Evolutionary conservation across 805 yeast genomes (phyloP).

Genomic region (Soucietia sequanensis): DNA sequence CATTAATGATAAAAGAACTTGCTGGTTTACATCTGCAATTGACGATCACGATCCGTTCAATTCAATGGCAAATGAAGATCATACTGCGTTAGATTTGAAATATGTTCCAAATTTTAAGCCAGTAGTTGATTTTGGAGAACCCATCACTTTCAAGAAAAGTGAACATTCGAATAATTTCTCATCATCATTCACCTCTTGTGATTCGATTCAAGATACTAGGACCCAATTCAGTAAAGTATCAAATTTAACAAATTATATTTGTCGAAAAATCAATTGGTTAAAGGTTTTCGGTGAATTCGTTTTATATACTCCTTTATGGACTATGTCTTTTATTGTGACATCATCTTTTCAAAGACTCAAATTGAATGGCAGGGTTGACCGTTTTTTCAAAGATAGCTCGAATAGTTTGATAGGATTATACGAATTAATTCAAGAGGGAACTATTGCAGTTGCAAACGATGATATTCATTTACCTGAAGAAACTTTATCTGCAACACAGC

Average conservation of each 20-base stretch:
- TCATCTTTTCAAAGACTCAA: conserved; percentile 37
- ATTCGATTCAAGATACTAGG: not conserved
- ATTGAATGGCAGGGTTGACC: conserved; percentile 24
- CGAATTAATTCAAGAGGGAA: conserved; percentile 15
- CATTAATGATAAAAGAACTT: conserved; percentile 75
- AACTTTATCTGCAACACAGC: no score
- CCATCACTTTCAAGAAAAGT: conserved; percentile 27
- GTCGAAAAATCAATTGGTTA: conserved; percentile 50
- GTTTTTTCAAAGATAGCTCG: conserved; percentile 25
- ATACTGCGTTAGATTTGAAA: conserved; percentile 37
- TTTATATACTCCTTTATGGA: conserved; percentile 63
- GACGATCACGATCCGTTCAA: conserved; percentile 60
- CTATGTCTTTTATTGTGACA: conserved; percentile 50
- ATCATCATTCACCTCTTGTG: no score
- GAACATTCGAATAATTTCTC: no score
- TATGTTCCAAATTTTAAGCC: conserved; percentile 57
- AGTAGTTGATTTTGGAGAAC: conserved; percentile 50
- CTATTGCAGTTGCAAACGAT: conserved; percentile 7
- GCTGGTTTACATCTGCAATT: conserved; percentile 82
- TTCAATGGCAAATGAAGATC: conserved; percentile 43
- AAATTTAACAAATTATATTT: conserved; percentile 30
- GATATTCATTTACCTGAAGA: conserved; percentile 4
- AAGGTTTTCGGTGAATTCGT: conserved; percentile 43
- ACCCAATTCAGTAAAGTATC: conserved; percentile 1
- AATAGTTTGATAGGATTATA: conserved; percentile 28